phyloP scores from a whole-genome alignment of 371 early-diverging fungal genomes.

The Mucor saturninus region DNA sequence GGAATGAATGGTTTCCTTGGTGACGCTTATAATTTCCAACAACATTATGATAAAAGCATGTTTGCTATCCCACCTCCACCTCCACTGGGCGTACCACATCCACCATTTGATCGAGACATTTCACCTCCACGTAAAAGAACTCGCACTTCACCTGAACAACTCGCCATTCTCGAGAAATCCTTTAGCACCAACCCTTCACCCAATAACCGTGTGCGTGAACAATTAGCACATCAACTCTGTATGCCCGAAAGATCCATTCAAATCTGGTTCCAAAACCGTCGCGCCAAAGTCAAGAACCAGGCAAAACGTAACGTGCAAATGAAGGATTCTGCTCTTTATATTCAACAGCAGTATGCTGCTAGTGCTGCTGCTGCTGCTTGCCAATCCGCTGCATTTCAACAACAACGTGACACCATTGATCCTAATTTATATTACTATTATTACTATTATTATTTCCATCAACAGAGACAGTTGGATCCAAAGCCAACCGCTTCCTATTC shows the following conservation, averaged over 20 bases:
- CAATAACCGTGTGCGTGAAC: slow-evolving; percentile 81
- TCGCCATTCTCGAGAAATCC: slow-evolving; percentile 73
- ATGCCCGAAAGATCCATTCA: slow-evolving; percentile 93
- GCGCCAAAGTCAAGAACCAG: slow-evolving; percentile 88
- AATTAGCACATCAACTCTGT: slow-evolving; percentile 82
- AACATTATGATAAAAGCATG: slow-evolving; percentile 11
- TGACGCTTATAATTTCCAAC: slow-evolving; percentile 4
- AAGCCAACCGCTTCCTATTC: slow-evolving; percentile 19
- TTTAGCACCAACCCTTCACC: slow-evolving; percentile 77
- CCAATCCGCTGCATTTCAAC: slow-evolving; percentile 44
- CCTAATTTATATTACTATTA: slow-evolving; percentile 53
- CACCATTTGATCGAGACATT: slow-evolving; percentile 20
- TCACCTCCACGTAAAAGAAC: slow-evolving; percentile 65
- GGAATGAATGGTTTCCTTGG: slow-evolving; percentile 8
- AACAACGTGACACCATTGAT: slow-evolving; percentile 41
- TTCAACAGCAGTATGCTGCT: slow-evolving; percentile 56
- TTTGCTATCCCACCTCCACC: slow-evolving; percentile 22
- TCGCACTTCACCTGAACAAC: slow-evolving; percentile 74
- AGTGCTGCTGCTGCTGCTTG: slow-evolving; percentile 52
- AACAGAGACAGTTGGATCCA: slow-evolving; percentile 40
- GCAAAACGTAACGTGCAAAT: slow-evolving; percentile 49
- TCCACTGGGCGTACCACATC: slow-evolving; percentile 9
- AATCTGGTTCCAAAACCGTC: slow-evolving; percentile 99
- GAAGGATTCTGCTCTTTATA: slow-evolving; percentile 44
- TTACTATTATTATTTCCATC: slow-evolving; percentile 54